phyloP scores from a whole-genome alignment of 2,329 filamentous ascomycete genomes.

The Podosphaera leucotricha region DNA sequence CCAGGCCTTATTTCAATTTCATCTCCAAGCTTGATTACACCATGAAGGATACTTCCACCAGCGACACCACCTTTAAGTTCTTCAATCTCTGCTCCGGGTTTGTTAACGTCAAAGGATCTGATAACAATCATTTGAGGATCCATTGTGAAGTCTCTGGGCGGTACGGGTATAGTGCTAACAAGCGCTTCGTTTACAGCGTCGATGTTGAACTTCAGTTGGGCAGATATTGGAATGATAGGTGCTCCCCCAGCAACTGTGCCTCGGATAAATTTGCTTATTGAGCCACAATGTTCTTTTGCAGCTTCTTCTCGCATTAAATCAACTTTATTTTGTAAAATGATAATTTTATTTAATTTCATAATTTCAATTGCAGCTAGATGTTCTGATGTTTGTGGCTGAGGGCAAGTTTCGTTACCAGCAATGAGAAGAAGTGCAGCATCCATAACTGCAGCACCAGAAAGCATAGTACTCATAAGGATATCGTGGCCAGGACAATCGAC shows the following conservation, averaged over 20 bases:
- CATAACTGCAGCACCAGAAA: slow-evolving; percentile 98
- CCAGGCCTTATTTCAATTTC: slow-evolving; percentile 98
- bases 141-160: slow-evolving; percentile 68
- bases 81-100: slow-evolving; percentile 95
- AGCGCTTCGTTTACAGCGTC: slow-evolving; percentile 94
- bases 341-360: slow-evolving; percentile 99
- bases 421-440: slow-evolving; percentile 90
- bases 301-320: slow-evolving; percentile 94
- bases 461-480: slow-evolving; percentile 99
- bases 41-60: slow-evolving; percentile 86
- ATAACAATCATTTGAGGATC: slow-evolving; percentile 98
- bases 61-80: slow-evolving; percentile 97
- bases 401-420: slow-evolving; percentile 94
- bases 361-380: slow-evolving; percentile 98
- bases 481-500: slow-evolving; percentile 99
- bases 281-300: slow-evolving; percentile 83
- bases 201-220: slow-evolving; percentile 98
- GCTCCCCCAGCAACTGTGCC: slow-evolving; percentile 89
- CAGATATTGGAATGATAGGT: slow-evolving; percentile 88
- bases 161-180: slow-evolving; percentile 84
- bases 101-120: slow-evolving; percentile 98
- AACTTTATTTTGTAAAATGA: slow-evolving; percentile 99
- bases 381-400: slow-evolving; percentile 94
- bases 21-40: slow-evolving; percentile 88
- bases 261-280: slow-evolving; percentile 93